Conservation (phyloP, 2,329 filamentous ascomycete genomes). For the Corynespora cassiicola region DNA sequence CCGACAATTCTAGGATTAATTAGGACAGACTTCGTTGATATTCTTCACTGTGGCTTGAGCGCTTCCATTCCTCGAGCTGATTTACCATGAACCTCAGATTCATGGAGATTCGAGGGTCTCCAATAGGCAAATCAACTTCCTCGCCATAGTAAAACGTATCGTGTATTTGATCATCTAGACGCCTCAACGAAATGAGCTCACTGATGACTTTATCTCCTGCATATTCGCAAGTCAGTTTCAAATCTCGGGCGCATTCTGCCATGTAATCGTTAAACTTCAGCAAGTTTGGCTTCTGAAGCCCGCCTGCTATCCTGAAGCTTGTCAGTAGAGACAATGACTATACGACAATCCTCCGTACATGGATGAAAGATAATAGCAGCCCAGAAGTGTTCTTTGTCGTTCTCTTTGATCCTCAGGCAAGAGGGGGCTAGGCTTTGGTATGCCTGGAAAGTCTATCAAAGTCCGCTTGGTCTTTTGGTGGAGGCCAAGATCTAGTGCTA, state of each 20-base stretch:
- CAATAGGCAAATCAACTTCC: slow-evolving; percentile 25
- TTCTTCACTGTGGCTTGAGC: slow-evolving; percentile 11
- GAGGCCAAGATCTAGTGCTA: slow-evolving; percentile 40
- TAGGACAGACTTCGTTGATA: slow-evolving; percentile 22
- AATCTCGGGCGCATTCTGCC: slow-evolving; percentile 28
- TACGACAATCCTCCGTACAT: slow-evolving; percentile 19
- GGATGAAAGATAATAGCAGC: slow-evolving; percentile 42
- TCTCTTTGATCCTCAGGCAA: slow-evolving; percentile 26
- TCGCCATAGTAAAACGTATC: slow-evolving; percentile 32
- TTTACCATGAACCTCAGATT: slow-evolving; percentile 34
- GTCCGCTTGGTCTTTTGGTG: slow-evolving; percentile 25
- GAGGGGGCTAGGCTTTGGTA: slow-evolving; percentile 17
- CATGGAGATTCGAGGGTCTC: slow-evolving; percentile 34
- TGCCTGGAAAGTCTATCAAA: slow-evolving; percentile 18
- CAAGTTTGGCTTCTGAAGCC: slow-evolving; percentile 39
- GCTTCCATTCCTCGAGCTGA: slow-evolving; percentile 34
- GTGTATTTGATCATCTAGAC: slow-evolving; percentile 42
- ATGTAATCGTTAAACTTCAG: slow-evolving; percentile 36
- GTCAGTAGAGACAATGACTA: slow-evolving; percentile 1
- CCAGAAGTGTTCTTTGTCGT: slow-evolving; percentile 37
- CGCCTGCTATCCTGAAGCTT: slow-evolving; percentile 30
- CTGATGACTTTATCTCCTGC: slow-evolving; percentile 31
- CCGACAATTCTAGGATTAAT: neutral
- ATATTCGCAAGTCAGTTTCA: slow-evolving; percentile 29
- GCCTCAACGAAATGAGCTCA: slow-evolving; percentile 31